phyloP scores from a whole-genome alignment of 257 asterid genomes.

The Salvia rosmarinus region DNA sequence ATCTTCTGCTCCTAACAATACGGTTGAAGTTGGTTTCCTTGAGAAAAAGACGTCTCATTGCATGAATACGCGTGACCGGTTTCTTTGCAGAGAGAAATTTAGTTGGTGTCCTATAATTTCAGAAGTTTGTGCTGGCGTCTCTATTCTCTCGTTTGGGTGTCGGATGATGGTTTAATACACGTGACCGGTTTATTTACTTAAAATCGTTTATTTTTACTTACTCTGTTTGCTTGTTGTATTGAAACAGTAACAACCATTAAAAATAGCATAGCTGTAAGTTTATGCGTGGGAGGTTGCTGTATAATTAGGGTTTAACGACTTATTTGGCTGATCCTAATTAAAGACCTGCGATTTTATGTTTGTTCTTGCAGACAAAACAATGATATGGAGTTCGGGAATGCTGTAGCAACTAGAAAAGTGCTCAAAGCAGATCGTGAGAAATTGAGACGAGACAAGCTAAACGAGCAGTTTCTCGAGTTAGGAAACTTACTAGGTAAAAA shows the following conservation, averaged over 20 bases:
- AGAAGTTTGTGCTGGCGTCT: not conserved
- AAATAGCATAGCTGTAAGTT: not conserved
- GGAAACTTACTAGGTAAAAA: slow-evolving; percentile 13
- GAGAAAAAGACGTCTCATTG: not conserved
- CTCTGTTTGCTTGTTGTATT: not conserved
- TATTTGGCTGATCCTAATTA: not conserved
- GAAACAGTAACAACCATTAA: not conserved
- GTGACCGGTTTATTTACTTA: too few species aligned
- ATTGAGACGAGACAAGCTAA: slow-evolving; percentile 23
- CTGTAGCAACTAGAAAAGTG: not conserved
- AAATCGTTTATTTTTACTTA: too few species aligned
- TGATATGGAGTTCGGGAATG: slow-evolving; percentile 6
- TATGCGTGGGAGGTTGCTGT: not conserved
- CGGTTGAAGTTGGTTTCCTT: not conserved
- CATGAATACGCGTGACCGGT: not conserved
- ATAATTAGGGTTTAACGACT: not conserved
- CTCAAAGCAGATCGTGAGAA: slow-evolving; percentile 28
- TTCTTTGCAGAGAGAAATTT: not conserved
- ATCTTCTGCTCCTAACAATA: not conserved
- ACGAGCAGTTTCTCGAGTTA: slow-evolving; percentile 26
- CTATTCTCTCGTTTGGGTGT: not conserved
- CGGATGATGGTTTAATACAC: too few species aligned
- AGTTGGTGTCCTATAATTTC: not conserved
- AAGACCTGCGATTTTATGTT: not conserved
- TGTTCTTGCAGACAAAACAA: slow-evolving; percentile 9